Base-by-base conservation (phyloP, 805 yeast species). In the Wickerhamiella brachini region DNA sequence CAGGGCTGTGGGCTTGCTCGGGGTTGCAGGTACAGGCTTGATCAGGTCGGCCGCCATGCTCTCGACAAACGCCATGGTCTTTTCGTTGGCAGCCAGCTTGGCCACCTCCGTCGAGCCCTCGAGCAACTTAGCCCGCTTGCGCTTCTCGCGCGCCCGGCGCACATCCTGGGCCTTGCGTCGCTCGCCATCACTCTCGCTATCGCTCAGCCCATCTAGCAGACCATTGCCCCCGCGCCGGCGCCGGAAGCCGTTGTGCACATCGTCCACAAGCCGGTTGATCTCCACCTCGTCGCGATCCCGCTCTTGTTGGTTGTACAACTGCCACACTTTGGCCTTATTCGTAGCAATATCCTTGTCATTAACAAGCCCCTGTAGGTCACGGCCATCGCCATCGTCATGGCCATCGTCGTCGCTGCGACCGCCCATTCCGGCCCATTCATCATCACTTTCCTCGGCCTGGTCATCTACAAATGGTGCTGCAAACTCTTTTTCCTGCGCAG, bases 381-480 rank as follows among this genome's bases (percentile, higher is more conserved):
- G 50, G 5, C 43, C 57, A n/a, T 46, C 48, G 12, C 51, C 56
- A 15, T 49, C 51, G 34, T 49, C 57, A 18, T 48, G 26, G 8
- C 26, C 51, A n/a, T 53, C 53, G 18, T 51, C 51, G 12, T 52
- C 52, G 10, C 24, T 53, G 1, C 39, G 43, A 9, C 50, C 43
- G 2, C 55, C 56, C 9, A 53, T 51, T 8, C 52, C 53, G 10
- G 51, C 52, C 44, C 52, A 54, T 24, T 57, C 62, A 18, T 57
- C 62, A 7, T 57, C 62, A 34, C 59, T 56, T 37, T 57, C 60
- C 41, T 56, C 58, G 20, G 62, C 62, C 50, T 59, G 56, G 26
- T 48, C 55, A 21, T 59, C 62, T 2, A 59, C 45, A 29, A 50
- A 51, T 22, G 44, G 44, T 8, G 39, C 22, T 1, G 10, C 17